A percentile compares a stretch with the other conserved stretches of the same genome.
phyloP scores from a whole-genome alignment of 345 rosid genomes.

The Corymbia maculata region DNA sequence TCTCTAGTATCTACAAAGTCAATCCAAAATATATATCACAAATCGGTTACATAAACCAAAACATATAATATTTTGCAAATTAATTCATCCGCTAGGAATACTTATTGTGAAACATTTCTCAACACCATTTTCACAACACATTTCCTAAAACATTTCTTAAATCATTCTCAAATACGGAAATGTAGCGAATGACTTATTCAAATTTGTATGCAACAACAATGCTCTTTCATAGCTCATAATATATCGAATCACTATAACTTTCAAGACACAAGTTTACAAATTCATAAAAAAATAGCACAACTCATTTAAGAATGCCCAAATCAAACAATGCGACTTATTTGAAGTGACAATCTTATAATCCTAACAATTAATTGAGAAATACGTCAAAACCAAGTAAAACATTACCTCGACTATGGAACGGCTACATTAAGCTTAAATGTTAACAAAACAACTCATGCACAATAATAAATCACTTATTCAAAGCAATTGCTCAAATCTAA shows the following conservation, averaged over 20 bases:
- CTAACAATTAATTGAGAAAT: background rate
- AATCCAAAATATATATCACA: no score
- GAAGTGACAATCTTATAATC: accelerated
- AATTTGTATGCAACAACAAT: accelerated
- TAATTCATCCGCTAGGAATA: background rate
- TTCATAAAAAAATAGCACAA: background rate
- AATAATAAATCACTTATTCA: background rate
- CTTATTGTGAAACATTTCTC: background rate
- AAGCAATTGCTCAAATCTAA: accelerated
- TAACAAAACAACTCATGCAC: accelerated
- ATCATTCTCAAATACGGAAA: background rate
- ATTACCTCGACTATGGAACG: background rate
- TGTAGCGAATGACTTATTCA: background rate
- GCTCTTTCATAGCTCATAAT: background rate
- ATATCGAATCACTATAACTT: background rate
- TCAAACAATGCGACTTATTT: accelerated
- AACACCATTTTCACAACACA: background rate
- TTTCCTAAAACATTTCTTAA: background rate
- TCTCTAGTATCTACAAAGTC: background rate
- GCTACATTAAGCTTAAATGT: background rate
- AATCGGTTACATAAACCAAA: no score
- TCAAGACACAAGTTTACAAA: background rate
- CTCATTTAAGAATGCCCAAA: background rate
- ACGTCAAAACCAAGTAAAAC: accelerated
- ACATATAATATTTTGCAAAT: background rate